Evolutionary conservation across 495 filamentous ascomycete genomes (phyloP).

Genomic region (Annulohypoxylon stygium): DNA sequence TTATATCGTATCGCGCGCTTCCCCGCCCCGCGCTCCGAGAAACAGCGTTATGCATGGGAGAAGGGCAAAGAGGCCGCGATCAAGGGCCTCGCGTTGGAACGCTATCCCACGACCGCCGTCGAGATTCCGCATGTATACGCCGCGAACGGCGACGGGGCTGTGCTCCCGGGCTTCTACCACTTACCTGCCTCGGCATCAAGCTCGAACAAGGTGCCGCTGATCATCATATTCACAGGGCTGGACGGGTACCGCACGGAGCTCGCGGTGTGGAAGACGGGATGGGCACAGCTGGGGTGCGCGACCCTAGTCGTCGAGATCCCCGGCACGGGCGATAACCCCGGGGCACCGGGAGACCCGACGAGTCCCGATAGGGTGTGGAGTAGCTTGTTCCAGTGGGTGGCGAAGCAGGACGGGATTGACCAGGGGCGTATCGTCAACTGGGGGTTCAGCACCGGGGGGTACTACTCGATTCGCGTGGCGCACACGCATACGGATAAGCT

Average conservation of each 20-base stretch:
- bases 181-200: conserved; percentile 56
- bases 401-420: conserved; percentile 63
- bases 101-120: conserved; percentile 64
- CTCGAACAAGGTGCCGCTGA: conserved; percentile 62
- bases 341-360: conserved; percentile 59
- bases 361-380: conserved; percentile 68
- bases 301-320: conserved; percentile 76
- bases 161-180: conserved; percentile 71
- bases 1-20: conserved; percentile 80
- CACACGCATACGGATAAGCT: conserved; percentile 73
- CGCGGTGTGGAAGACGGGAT: conserved; percentile 72
- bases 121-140: conserved; percentile 69
- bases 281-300: conserved; percentile 65
- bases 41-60: conserved; percentile 70
- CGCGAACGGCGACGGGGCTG: conserved; percentile 57
- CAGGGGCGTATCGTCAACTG: conserved; percentile 68
- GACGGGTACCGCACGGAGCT: conserved; percentile 82
- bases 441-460: conserved; percentile 79
- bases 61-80: conserved; percentile 70
- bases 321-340: conserved; percentile 79
- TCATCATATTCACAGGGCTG: conserved; percentile 77
- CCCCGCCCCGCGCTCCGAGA: conserved; percentile 56
- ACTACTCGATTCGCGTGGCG: conserved; percentile 76
- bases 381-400: conserved; percentile 74
- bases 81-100: conserved; percentile 18